Evolutionary conservation across 225 moss, liverwort and hornwort species (phyloP).

Genomic region (Takakia lepidozioides): DNA sequence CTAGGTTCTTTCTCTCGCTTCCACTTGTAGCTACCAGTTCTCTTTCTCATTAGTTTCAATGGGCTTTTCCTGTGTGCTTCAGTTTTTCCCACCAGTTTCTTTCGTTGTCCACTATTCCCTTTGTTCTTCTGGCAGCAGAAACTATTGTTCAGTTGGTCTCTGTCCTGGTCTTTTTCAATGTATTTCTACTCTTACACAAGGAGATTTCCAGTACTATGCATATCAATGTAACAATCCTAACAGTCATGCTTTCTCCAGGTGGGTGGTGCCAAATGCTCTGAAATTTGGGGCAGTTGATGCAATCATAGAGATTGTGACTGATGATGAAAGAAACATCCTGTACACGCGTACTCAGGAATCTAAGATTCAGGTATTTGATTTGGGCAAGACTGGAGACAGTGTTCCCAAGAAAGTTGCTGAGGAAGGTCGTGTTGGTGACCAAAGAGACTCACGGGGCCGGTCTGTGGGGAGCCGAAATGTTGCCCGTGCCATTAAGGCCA

Average conservation of each 20-base stretch:
- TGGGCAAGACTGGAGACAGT: slow-evolving; percentile 72
- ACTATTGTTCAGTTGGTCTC: too few relatives aligned
- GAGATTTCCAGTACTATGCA: too few relatives aligned
- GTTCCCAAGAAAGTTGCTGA: slow-evolving; percentile 85
- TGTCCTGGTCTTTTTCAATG: too few relatives aligned
- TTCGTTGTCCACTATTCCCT: too few relatives aligned
- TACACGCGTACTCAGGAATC: slow-evolving; percentile 97
- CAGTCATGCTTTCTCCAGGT: slow-evolving; percentile 53
- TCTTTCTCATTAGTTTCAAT: too few relatives aligned
- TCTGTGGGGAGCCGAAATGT: slow-evolving; percentile 50
- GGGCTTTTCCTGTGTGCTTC: too few relatives aligned
- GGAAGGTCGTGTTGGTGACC: slow-evolving; percentile 94
- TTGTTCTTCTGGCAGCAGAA: too few relatives aligned
- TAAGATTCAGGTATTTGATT: slow-evolving; percentile 85
- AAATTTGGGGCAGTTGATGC: slow-evolving; percentile 99
- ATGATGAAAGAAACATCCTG: slow-evolving; percentile 85
- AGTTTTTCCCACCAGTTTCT: too few relatives aligned
- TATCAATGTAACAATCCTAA: too few relatives aligned
- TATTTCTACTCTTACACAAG: too few relatives aligned
- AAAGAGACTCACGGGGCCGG: slow-evolving; percentile 65
- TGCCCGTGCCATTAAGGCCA: slow-evolving; percentile 59
- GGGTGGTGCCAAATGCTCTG: slow-evolving; percentile 97
- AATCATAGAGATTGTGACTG: slow-evolving; percentile 82
- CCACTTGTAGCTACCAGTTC: too few relatives aligned
- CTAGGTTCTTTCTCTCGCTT: slow-evolving; percentile 67